Evolutionary conservation across 768 basidiomycete genomes (phyloP).

Genomic region (Amylocystis lapponica): DNA sequence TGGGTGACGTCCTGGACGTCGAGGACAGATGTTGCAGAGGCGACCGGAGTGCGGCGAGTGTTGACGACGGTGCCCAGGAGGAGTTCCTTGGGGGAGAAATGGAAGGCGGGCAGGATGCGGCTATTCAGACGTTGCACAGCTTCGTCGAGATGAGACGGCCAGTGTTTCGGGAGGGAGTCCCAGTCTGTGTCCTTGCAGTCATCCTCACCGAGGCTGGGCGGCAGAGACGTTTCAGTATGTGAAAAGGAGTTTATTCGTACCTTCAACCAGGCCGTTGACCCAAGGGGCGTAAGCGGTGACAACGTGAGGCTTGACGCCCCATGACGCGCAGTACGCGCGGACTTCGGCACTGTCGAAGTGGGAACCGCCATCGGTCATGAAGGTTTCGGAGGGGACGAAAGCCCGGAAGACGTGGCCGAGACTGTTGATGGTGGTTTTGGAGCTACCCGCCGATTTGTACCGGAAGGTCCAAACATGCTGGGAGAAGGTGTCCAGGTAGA

Average conservation of each 20-base stretch:
- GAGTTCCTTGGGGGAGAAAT: conserved; percentile 27
- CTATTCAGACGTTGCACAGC: conserved; percentile 19
- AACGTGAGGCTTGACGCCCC: conserved; percentile 15
- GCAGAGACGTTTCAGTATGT: conserved; percentile 24
- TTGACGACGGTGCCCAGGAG: conserved; percentile 27
- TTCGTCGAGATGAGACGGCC: conserved; percentile 28
- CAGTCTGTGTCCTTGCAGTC: conserved; percentile 12
- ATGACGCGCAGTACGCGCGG: conserved; percentile 18
- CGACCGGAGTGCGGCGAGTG: conserved; percentile 13
- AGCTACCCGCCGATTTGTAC: conserved; percentile 22
- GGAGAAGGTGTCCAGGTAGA: conserved; percentile 25
- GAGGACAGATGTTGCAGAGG: neutral
- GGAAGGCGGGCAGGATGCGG: conserved; percentile 15
- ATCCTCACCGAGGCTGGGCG: conserved; percentile 26
- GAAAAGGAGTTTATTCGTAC: conserved; percentile 28
- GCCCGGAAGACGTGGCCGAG: conserved; percentile 19
- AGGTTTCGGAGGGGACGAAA: conserved; percentile 21
- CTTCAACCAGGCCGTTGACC: conserved; percentile 34
- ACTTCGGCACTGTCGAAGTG: conserved; percentile 34
- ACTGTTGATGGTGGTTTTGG: conserved; percentile 18
- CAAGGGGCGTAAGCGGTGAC: conserved; percentile 34
- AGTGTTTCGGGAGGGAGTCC: conserved; percentile 20
- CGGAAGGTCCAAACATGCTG: conserved; percentile 22
- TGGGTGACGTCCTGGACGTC: conserved; percentile 5
- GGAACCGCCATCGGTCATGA: conserved; percentile 34